These are phyloP conservation scores for Chaetomium globosum DNA, from an alignment of 2,329 filamentous ascomycete species.

Conservation along the genomic window DNA sequence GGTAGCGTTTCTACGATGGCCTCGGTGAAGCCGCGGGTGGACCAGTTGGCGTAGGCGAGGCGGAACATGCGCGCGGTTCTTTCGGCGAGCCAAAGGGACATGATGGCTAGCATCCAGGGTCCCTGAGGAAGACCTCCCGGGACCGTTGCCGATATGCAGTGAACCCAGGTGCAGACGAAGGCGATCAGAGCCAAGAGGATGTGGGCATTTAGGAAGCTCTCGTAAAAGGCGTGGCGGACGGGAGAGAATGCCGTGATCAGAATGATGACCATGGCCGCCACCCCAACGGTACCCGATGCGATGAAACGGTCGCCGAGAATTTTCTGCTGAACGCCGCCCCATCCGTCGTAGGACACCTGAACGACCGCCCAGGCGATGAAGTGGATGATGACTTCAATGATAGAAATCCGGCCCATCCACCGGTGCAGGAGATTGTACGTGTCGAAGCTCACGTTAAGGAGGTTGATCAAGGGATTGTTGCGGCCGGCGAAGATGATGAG, in stretches of 20 bases:
- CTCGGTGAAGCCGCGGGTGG: conserved; percentile 59
- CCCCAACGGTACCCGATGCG: conserved; percentile 57
- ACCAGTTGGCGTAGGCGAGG: conserved; percentile 68
- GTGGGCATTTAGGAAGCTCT: conserved; percentile 89
- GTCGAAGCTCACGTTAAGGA: conserved; percentile 89
- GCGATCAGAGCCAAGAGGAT: conserved; percentile 71
- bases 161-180: conserved; percentile 75
- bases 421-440: conserved; percentile 91
- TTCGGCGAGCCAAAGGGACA: conserved; percentile 78
- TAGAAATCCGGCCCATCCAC: conserved; percentile 76
- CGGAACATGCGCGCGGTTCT: conserved; percentile 64
- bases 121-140: conserved; percentile 70
- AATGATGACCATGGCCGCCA: conserved; percentile 65
- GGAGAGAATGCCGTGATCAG: conserved; percentile 73
- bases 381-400: conserved; percentile 70
- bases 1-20: conserved; percentile 69
- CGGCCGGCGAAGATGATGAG: conserved; percentile 85
- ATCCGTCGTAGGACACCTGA: conserved; percentile 66
- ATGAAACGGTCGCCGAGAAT: conserved; percentile 66
- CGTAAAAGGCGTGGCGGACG: conserved; percentile 91
- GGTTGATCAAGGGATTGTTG: conserved; percentile 85
- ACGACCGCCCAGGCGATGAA: conserved; percentile 74
- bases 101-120: conserved; percentile 72
- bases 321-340: conserved; percentile 57
- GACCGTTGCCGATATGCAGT: conserved; percentile 69